Base-by-base conservation (phyloP, 2,329 filamentous ascomycete genomes). In the Fusarium chlamydosporum region DNA sequence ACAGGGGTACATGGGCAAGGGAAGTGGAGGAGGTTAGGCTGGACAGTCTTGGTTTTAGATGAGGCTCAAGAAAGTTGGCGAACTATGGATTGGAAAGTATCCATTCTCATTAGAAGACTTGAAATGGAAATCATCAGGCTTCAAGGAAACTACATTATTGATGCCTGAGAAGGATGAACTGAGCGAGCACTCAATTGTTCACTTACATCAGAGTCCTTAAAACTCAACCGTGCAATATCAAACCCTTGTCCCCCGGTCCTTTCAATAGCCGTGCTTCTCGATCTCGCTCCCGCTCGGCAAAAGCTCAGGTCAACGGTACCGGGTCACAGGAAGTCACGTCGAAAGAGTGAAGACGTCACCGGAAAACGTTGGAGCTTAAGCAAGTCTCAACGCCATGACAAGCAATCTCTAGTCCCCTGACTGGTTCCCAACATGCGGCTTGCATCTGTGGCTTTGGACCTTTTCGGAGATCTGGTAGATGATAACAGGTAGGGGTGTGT, bases 391-490 rank as follows among this genome's bases (percentile, higher is more conserved):
- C 67, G 62, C 57, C 61, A 47, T 66, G 43, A 41, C 15, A 20
- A 29, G n/a, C 6, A 35, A 54, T 42, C 45, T 34, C 45, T 55
- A 15, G 57, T 6, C 54, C 61, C 66, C 61, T 71, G 61, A 71
- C 57, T 71, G 67, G 65, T 52, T 67, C 71, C 62, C 71, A 73
- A 73, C 71, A 72, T 57, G 62, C 53, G 63, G 59, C 57, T 70
- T 55, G 50, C 64, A 35, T 41, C 45, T 70, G 67, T 70, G 67
- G 67, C 67, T 69, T 68, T 55, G 37, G 15, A n/a, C 40, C 42
- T 31, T 48, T 56, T 59, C 59, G 58, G 57, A 66, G 53, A 60
- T 45, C 15, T 54, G 47, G 51, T 60, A 65, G 41, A 15, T 48
- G 54, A 35, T 26, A 23, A 35, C 6, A 23, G 40, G 27, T 34